A percentile compares a stretch with the other conserved stretches of the same genome.
phyloP scores from a whole-genome alignment of 1,284 basidiomycete species.

The Tetrapyrgos nigripes region DNA sequence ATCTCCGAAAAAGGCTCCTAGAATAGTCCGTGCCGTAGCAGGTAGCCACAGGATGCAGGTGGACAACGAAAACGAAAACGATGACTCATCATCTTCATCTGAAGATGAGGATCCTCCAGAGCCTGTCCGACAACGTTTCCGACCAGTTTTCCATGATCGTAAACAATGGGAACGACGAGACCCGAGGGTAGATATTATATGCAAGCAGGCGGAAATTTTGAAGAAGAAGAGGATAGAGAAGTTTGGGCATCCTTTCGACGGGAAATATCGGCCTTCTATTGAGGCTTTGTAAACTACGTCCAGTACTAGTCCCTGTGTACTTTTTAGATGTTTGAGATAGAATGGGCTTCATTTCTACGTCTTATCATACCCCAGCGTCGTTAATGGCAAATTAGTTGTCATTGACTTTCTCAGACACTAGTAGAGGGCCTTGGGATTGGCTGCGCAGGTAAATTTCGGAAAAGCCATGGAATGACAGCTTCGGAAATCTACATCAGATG shows the following conservation, averaged over 20 bases:
- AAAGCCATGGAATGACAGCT: too few species aligned
- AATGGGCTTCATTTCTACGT: too few species aligned
- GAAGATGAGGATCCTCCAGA: neutral
- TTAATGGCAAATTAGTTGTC: too few species aligned
- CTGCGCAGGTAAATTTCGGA: too few species aligned
- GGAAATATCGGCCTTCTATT: neutral
- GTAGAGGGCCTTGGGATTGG: too few species aligned
- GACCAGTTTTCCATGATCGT: constrained; percentile 14
- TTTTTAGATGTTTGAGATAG: too few species aligned
- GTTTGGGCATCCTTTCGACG: neutral
- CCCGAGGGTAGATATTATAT: neutral
- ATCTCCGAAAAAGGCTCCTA: neutral
- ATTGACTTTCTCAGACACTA: too few species aligned
- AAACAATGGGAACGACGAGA: constrained; percentile 11
- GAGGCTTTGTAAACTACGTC: too few species aligned
- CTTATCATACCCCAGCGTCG: too few species aligned
- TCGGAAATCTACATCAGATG: too few species aligned
- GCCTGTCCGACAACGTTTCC: constrained; percentile 8
- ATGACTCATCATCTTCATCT: neutral
- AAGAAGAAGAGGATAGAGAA: neutral
- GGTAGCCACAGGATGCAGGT: neutral
- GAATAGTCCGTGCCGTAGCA: neutral
- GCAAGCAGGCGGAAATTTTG: neutral
- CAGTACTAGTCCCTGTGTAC: too few species aligned
- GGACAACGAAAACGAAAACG: neutral